These are phyloP conservation scores for Lycium ferocissimum DNA, from an alignment of 257 asterid genomes.

Conservation along the genomic window DNA sequence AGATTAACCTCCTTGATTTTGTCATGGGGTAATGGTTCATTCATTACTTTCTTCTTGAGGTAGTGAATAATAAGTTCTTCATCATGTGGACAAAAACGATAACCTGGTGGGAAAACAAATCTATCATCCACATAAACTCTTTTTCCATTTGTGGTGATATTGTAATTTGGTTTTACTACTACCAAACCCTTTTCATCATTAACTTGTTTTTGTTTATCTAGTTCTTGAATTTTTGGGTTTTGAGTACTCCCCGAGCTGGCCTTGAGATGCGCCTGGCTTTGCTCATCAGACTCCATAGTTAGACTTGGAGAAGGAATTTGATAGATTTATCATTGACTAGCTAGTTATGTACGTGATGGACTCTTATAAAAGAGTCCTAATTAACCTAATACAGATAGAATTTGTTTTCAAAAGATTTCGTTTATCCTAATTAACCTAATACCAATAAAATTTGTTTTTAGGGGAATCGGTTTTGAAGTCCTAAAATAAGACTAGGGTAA, in stretches of 20 bases:
- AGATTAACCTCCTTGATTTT: constrained; percentile 29
- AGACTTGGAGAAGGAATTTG: background rate
- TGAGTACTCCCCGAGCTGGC: background rate
- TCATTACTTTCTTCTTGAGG: constrained; percentile 25
- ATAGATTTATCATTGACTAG: background rate
- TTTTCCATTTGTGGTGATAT: background rate
- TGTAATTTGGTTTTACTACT: background rate
- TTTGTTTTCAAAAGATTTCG: too few species aligned
- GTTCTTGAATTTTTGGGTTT: constrained; percentile 7
- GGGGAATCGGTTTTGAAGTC: too few species aligned
- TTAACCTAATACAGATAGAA: background rate
- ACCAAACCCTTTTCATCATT: background rate
- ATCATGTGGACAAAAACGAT: constrained; percentile 32
- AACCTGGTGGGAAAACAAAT: constrained; percentile 27
- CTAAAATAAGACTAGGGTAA: too few species aligned
- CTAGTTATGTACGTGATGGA: background rate
- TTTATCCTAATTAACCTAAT: too few species aligned
- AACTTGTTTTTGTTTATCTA: background rate
- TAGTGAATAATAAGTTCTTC: constrained; percentile 29
- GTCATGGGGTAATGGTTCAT: background rate
- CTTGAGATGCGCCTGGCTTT: background rate
- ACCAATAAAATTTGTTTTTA: too few species aligned
- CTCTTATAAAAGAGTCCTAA: background rate
- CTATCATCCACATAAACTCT: background rate
- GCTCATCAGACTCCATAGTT: background rate